Conservation (phyloP, 2,329 filamentous ascomycete species). For the Thermochaetoides dissita region DNA sequence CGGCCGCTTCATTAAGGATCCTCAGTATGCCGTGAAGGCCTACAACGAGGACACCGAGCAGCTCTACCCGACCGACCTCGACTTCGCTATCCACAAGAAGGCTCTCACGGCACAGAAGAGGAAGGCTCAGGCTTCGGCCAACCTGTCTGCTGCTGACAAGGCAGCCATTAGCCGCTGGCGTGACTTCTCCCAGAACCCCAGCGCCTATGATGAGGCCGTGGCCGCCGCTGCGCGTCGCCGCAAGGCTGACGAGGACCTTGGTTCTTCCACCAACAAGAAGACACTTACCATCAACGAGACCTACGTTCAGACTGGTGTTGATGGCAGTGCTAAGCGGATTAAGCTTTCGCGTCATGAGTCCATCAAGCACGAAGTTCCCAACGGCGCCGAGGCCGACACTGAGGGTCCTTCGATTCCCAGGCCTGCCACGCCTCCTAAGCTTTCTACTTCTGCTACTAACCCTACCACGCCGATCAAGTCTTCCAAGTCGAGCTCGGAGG, state of each 20-base stretch:
- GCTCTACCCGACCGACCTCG: slow-evolving; percentile 76
- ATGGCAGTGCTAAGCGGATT: slow-evolving; percentile 28
- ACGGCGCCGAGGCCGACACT: not conserved
- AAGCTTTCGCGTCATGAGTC: slow-evolving; percentile 19
- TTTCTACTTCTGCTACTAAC: too few species aligned
- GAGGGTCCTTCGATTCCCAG: not conserved
- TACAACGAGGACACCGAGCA: slow-evolving; percentile 66
- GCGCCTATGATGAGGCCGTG: slow-evolving; percentile 12
- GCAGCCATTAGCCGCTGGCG: slow-evolving; percentile 9
- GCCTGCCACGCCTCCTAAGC: not conserved
- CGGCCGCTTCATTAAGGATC: slow-evolving; percentile 50
- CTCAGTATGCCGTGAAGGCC: slow-evolving; percentile 53
- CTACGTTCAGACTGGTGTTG: slow-evolving; percentile 26
- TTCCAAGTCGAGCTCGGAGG: too few species aligned
- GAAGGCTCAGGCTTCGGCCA: slow-evolving; percentile 6
- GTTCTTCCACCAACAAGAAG: not conserved
- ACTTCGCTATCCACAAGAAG: slow-evolving; percentile 41
- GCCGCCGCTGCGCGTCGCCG: slow-evolving; percentile 16
- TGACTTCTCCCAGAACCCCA: slow-evolving; percentile 11
- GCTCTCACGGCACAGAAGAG: slow-evolving; percentile 13
- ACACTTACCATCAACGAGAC: slow-evolving; percentile 22
- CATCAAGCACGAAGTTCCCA: not conserved
- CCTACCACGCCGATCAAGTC: too few species aligned
- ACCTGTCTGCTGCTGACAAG: not conserved
- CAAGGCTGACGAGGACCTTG: slow-evolving; percentile 17